phyloP scores from a whole-genome alignment of 164 flowering plant species.

The Nymphaea colorata region DNA sequence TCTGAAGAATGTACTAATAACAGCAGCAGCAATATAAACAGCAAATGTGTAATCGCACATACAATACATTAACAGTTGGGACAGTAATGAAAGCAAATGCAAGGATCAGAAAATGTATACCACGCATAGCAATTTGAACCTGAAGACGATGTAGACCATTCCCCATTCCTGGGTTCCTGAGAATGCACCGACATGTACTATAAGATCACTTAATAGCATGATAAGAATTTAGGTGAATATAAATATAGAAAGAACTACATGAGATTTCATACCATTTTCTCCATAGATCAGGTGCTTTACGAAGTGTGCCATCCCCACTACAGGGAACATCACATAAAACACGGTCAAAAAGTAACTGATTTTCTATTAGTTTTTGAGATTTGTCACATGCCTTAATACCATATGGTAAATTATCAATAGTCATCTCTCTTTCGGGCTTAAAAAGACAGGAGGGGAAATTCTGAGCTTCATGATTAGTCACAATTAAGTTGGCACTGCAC shows the following conservation, averaged over 20 bases:
- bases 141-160: slow-evolving; percentile 89
- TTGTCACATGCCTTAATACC: slow-evolving; percentile 1
- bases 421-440: neutral
- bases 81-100: neutral
- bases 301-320: slow-evolving; percentile 99
- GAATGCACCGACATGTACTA: slow-evolving; percentile 1
- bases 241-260: neutral
- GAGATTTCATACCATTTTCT: slow-evolving; percentile 62
- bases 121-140: slow-evolving; percentile 84
- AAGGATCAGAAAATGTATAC: slow-evolving; percentile 13
- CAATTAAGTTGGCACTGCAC: slow-evolving; percentile 94
- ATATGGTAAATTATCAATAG: neutral
- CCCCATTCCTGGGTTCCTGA: slow-evolving; percentile 88
- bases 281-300: slow-evolving; percentile 99
- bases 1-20: neutral
- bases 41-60: too few relatives aligned
- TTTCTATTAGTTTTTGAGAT: slow-evolving; percentile 14
- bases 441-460: slow-evolving; percentile 79
- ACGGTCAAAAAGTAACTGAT: slow-evolving; percentile 77
- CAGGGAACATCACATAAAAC: slow-evolving; percentile 98
- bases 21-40: neutral
- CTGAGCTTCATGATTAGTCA: slow-evolving; percentile 98
- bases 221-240: slow-evolving; percentile 1
- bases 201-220: neutral
- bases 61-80: neutral